These are phyloP conservation scores for Periconia sp. DNA, from an alignment of 2,329 filamentous ascomycete genomes.

Conservation along the genomic window DNA sequence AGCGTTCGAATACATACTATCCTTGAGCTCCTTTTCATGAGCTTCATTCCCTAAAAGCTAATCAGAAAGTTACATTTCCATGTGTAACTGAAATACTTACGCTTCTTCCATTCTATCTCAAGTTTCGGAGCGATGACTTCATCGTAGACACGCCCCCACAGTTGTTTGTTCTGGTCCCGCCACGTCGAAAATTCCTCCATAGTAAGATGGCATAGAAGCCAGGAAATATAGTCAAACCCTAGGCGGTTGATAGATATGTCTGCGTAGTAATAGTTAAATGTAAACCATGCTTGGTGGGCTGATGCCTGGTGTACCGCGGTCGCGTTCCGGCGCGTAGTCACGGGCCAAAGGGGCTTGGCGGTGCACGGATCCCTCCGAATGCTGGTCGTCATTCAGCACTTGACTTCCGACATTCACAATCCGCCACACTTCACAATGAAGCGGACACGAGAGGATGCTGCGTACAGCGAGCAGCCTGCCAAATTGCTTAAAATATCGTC, in stretches of 20 bases:
- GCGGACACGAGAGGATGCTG: conserved; percentile 36
- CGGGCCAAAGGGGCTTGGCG: conserved; percentile 4
- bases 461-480: conserved; percentile 26
- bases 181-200: conserved; percentile 34
- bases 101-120: conserved; percentile 36
- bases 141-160: conserved; percentile 36
- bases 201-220: neutral
- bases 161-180: conserved; percentile 29
- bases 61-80: conserved; percentile 1
- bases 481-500: conserved; percentile 50
- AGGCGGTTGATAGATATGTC: neutral
- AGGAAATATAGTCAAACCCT: neutral
- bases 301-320: neutral
- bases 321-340: conserved; percentile 23
- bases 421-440: conserved; percentile 34
- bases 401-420: conserved; percentile 9
- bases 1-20: conserved; percentile 20
- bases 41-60: conserved; percentile 24
- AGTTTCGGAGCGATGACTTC: conserved; percentile 37
- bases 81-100: conserved; percentile 15
- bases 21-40: conserved; percentile 25
- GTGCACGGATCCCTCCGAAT: conserved; percentile 12
- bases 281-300: neutral
- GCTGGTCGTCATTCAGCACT: neutral
- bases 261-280: neutral